Base-by-base conservation (phyloP, 768 basidiomycete genomes). In the Lactarius vividus region DNA sequence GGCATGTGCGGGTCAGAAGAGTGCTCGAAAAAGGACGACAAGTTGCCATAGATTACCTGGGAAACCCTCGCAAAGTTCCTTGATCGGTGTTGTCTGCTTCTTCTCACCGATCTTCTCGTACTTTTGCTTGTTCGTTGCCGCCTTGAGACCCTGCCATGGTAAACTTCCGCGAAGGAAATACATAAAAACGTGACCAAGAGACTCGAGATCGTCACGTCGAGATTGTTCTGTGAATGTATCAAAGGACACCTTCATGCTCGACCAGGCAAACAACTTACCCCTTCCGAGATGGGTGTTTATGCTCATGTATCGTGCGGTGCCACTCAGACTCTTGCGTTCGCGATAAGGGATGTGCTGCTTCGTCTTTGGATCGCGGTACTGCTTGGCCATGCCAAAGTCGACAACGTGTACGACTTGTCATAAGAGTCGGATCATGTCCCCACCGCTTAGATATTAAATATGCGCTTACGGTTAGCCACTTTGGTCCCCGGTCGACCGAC, bases 41-140 rank as follows among this genome's bases (percentile, higher is more conserved):
- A 40, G 66, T 37, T 65, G 57, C 49, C 61, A 26, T 40, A 44
- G 75, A 83, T 67, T 71, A 94, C 94, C 94, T 57, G 97, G 96
- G 80, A 89, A 95, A 64, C 94, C 92, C 72, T 98, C 97, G 73
- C 90, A 94, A 29, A 99, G 83, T 74, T 99, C 97, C 79, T 94
- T 96, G 77, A 99, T 98, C 8, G 91, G 91, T 33, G 97, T 98
- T 16, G 91, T 92, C 80, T 98, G 97, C 84, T 94, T 99, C 89
- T 99, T 99, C 83, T 99, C 96, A 69, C 96, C 96, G 76, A 99
- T 99, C 84, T 98, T 99, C 83, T 99, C 96, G 80, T 99, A 99
- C 83, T 98, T 94, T 77, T 98, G 97, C 82, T 99, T 99, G 83
- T 99, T 98, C 59, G 96, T 99, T 33, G 97, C 97, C 39, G 97